A percentile compares a stretch with the other conserved stretches of the same genome.
Evolutionary conservation across 805 yeast genomes (phyloP).

Genomic region (Candida fluviatilis): DNA sequence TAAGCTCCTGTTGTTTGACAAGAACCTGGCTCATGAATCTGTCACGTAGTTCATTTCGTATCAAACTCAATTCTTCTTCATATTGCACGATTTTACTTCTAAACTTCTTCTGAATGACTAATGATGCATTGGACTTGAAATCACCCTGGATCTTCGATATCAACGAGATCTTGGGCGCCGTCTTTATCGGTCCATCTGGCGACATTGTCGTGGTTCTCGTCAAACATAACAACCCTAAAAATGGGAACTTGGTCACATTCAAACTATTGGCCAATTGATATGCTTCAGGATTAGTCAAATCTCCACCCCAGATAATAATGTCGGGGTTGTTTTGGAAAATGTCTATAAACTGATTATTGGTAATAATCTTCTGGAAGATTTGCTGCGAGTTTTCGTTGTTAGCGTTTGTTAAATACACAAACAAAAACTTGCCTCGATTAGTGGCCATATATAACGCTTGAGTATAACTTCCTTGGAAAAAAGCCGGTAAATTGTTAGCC

Average conservation of each 20-base stretch:
- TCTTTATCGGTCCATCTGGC: slow-evolving; percentile 49
- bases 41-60: slow-evolving; percentile 63
- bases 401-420: slow-evolving; percentile 70
- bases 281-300: slow-evolving; percentile 75
- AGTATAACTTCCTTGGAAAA: slow-evolving; percentile 74
- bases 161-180: slow-evolving; percentile 55
- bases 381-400: slow-evolving; percentile 58
- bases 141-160: slow-evolving; percentile 64
- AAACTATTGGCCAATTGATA: slow-evolving; percentile 76
- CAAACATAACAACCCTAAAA: slow-evolving; percentile 69
- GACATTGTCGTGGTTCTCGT: slow-evolving; percentile 54
- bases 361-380: slow-evolving; percentile 52
- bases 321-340: slow-evolving; percentile 35
- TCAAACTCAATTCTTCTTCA: slow-evolving; percentile 54
- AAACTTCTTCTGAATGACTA: slow-evolving; percentile 36
- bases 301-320: slow-evolving; percentile 82
- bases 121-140: slow-evolving; percentile 30
- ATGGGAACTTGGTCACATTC: slow-evolving; percentile 73
- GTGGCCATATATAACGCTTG: slow-evolving; percentile 72
- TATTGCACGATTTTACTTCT: slow-evolving; percentile 49
- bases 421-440: slow-evolving; percentile 63
- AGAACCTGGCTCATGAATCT: slow-evolving; percentile 53
- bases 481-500: slow-evolving; percentile 30
- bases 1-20: slow-evolving; percentile 70
- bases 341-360: slow-evolving; percentile 46